Evolutionary conservation across 1,284 basidiomycete genomes (phyloP).

Genomic region (Sanghuangporus weigelae): DNA sequence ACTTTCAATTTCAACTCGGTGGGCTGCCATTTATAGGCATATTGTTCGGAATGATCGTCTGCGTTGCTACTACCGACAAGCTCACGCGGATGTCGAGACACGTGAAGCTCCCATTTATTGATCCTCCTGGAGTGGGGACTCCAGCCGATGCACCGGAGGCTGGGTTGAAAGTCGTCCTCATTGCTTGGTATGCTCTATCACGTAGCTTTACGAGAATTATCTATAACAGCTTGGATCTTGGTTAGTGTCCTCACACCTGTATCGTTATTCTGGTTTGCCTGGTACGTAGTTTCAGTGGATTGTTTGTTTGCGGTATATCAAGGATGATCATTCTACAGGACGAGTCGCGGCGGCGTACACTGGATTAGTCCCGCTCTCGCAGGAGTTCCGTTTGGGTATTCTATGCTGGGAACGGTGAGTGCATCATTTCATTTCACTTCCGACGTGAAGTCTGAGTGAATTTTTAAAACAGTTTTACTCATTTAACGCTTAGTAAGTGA

Average conservation of each 20-base stretch:
- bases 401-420: constrained; percentile 21
- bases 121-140: constrained; percentile 15
- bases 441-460: neutral
- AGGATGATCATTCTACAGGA: constrained; percentile 18
- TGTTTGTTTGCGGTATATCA: neutral
- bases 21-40: constrained; percentile 23
- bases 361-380: constrained; percentile 27
- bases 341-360: constrained; percentile 24
- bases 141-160: constrained; percentile 18
- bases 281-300: constrained; percentile 19
- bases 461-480: constrained; percentile 13
- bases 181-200: constrained; percentile 15
- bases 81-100: constrained; percentile 12
- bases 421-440: neutral
- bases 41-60: constrained; percentile 21
- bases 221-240: neutral
- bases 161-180: constrained; percentile 18
- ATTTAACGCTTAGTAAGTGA: constrained; percentile 17
- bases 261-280: constrained; percentile 29
- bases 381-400: constrained; percentile 26
- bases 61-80: constrained; percentile 10
- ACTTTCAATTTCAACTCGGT: constrained; percentile 22
- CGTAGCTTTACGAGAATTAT: neutral
- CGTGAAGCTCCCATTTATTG: constrained; percentile 21
- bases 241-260: constrained; percentile 20